Percentiles rank a stretch among this genome's conserved stretches.
Conservation (phyloP, 2,329 filamentous ascomycete species). For the Alternaria sp. region DNA sequence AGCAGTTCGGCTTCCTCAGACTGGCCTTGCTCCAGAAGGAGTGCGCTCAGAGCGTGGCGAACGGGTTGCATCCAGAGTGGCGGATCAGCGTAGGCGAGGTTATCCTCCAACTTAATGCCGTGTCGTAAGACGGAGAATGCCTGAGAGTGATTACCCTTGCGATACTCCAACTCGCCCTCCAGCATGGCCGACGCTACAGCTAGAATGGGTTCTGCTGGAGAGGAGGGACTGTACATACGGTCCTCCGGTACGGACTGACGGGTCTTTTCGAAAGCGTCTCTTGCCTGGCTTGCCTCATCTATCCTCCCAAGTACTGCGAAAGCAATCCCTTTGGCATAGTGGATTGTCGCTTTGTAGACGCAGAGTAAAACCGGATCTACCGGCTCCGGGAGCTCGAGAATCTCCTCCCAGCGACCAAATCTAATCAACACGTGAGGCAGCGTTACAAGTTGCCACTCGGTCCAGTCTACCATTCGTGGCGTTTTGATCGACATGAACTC, state of each 20-base stretch:
- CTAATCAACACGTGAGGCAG: constrained; percentile 7
- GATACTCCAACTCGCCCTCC: constrained; percentile 4
- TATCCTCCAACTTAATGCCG: constrained; percentile 1
- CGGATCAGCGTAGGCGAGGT: background rate
- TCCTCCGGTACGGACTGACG: background rate
- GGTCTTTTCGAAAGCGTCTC: background rate
- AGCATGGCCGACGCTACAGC: constrained; percentile 4
- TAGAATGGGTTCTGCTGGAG: background rate
- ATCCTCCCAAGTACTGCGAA: background rate
- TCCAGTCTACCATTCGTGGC: constrained; percentile 9
- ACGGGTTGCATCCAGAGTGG: constrained; percentile 8
- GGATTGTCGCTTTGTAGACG: background rate
- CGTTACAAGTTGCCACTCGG: constrained; percentile 9
- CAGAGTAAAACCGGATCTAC: background rate
- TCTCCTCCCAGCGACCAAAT: constrained; percentile 8
- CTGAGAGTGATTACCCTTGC: background rate
- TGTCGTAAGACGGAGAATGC: background rate
- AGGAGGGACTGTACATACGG: background rate
- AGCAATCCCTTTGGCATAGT: constrained; percentile 3
- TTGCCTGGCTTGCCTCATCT: background rate
- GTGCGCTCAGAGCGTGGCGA: constrained; percentile 5
- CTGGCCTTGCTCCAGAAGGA: constrained; percentile 3
- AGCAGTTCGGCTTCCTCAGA: background rate
- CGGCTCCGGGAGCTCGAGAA: background rate
- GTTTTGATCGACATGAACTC: constrained; percentile 6